These are phyloP conservation scores for Starmerella vaccinii DNA, from an alignment of 805 yeast genomes.

Conservation along the genomic window DNA sequence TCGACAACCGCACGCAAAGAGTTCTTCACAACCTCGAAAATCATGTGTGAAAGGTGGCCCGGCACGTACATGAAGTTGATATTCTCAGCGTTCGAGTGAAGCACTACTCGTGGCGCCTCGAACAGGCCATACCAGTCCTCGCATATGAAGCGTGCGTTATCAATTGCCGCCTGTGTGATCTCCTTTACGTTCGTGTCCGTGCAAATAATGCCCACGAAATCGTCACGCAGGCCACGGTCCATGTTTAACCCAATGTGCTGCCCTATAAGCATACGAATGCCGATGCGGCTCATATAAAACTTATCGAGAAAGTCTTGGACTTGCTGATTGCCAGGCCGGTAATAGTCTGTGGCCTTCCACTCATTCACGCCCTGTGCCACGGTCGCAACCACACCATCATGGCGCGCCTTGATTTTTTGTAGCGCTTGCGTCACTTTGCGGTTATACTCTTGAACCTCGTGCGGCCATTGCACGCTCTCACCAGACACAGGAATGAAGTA, in stretches of 20 bases:
- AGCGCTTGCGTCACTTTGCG: conserved; percentile 54
- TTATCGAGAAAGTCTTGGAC: conserved; percentile 75
- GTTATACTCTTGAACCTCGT: conserved; percentile 64
- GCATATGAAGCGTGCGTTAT: conserved; percentile 80
- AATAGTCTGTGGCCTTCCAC: conserved; percentile 55
- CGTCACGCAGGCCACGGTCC: conserved; percentile 46
- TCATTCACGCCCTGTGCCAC: conserved; percentile 87
- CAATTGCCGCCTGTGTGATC: conserved; percentile 77
- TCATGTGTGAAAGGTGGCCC: conserved; percentile 83
- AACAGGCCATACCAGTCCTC: conserved; percentile 81
- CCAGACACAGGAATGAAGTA: conserved; percentile 40
- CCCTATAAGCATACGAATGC: conserved; percentile 89
- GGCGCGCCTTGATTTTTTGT: conserved; percentile 65
- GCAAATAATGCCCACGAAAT: conserved; percentile 83
- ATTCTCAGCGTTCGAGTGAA: conserved; percentile 59
- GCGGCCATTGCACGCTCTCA: conserved; percentile 56
- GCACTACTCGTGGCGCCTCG: conserved; percentile 74
- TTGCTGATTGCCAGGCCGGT: conserved; percentile 50
- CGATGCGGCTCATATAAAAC: conserved; percentile 82
- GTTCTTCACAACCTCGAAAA: conserved; percentile 79
- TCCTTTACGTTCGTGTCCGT: conserved; percentile 75
- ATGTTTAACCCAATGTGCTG: conserved; percentile 78
- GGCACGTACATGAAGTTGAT: conserved; percentile 85
- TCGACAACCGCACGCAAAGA: conserved; percentile 84
- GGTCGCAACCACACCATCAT: conserved; percentile 87